phyloP scores from a whole-genome alignment of 2,329 filamentous ascomycete species.

The Coniosporium tulheliwenetii region DNA sequence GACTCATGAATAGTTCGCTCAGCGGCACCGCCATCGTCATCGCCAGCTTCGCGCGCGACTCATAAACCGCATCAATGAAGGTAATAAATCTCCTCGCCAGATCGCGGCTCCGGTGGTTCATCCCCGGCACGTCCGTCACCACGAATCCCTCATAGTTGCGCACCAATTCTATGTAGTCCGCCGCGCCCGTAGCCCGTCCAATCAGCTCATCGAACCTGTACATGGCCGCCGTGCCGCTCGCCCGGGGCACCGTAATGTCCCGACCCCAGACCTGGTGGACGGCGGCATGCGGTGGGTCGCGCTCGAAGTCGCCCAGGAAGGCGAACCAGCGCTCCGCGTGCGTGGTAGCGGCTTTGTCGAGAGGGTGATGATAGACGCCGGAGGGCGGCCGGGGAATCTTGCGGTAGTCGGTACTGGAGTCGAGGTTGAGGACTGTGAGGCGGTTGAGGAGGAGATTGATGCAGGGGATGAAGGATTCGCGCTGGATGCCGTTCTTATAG shows the following conservation, averaged over 20 bases:
- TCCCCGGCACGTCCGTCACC: conserved; percentile 78
- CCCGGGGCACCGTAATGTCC: conserved; percentile 71
- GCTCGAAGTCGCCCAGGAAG: conserved; percentile 73
- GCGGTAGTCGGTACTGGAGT: conserved; percentile 91
- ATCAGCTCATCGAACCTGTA: conserved; percentile 93
- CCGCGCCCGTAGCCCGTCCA: conserved; percentile 72
- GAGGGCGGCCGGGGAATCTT: conserved; percentile 89
- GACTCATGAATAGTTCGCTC: conserved; percentile 54
- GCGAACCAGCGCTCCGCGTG: conserved; percentile 94
- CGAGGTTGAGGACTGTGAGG: conserved; percentile 81
- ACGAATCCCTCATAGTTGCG: conserved; percentile 85
- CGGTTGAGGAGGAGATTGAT: conserved; percentile 79
- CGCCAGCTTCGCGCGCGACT: conserved; percentile 66
- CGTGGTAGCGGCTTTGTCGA: conserved; percentile 58
- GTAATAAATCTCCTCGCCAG: conserved; percentile 89
- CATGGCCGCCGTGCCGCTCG: conserved; percentile 74
- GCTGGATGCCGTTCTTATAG: conserved; percentile 96
- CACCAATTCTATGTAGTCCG: conserved; percentile 87
- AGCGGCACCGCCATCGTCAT: conserved; percentile 80
- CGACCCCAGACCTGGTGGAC: conserved; percentile 84
- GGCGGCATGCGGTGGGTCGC: conserved; percentile 60
- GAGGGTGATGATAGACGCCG: conserved; percentile 82
- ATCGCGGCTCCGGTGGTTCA: conserved; percentile 77
- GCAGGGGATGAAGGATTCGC: conserved; percentile 86
- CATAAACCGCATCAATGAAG: conserved; percentile 93